phyloP scores from a whole-genome alignment of 352 stramenopile genomes.

The Phytopythium delawarense region DNA sequence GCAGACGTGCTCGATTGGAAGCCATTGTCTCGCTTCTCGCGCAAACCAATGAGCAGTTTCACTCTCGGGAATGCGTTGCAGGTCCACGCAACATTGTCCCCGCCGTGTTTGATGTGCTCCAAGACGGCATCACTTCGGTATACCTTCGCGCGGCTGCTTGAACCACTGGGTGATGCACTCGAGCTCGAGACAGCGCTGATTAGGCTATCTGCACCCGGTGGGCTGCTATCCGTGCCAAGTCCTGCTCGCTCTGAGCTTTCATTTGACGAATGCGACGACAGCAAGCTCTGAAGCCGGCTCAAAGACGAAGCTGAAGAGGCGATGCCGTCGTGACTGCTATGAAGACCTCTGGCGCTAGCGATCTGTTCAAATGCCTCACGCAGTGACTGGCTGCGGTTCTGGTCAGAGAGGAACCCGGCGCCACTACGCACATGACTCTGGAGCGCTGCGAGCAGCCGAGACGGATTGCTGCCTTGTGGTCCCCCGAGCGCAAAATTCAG shows the following conservation, averaged over 20 bases:
- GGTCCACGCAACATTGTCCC: background rate
- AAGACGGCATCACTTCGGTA: slow-evolving; percentile 1
- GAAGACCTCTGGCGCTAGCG: background rate
- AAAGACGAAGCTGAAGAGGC: background rate
- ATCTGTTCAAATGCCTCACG: slow-evolving; percentile 6
- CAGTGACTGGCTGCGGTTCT: background rate
- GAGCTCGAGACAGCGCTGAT: background rate
- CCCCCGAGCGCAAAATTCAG: slow-evolving; percentile 39
- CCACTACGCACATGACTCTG: slow-evolving; percentile 30
- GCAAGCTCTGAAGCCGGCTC: background rate
- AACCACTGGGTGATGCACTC: background rate
- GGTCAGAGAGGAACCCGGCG: background rate
- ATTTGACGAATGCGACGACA: background rate
- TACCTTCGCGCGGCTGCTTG: background rate
- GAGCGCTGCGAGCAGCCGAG: slow-evolving; percentile 55
- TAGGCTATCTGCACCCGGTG: background rate
- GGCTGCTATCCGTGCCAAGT: background rate
- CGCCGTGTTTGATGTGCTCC: background rate
- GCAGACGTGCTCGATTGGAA: background rate
- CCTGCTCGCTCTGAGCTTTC: background rate
- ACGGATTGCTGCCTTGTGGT: slow-evolving; percentile 25
- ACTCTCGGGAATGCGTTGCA: slow-evolving; percentile 4
- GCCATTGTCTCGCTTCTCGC: background rate
- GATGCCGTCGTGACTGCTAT: background rate
- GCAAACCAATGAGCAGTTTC: slow-evolving; percentile 4